Percentiles rank a stretch among this genome's conserved stretches.
Conservation (phyloP, 2,329 filamentous ascomycete genomes). For the Scytalidium lignicola region DNA sequence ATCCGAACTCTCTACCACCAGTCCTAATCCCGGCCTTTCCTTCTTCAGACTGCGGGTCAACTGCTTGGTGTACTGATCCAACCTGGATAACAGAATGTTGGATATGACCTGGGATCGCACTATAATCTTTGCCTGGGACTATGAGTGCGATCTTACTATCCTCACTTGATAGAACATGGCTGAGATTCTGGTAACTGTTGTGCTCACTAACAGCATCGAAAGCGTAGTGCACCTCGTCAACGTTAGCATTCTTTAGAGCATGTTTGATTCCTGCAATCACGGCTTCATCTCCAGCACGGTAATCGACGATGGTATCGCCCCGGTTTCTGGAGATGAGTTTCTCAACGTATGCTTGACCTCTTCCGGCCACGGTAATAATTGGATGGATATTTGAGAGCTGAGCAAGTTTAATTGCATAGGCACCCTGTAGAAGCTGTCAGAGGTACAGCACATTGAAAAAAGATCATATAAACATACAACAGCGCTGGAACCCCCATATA, state of each 20-base stretch:
- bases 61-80: conserved; percentile 14
- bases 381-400: conserved; percentile 47
- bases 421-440: conserved; percentile 29
- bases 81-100: conserved; percentile 15
- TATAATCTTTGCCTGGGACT: conserved; percentile 36
- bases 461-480: conserved; percentile 15
- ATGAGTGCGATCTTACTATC: conserved; percentile 34
- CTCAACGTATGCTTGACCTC: conserved; percentile 41
- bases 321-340: conserved; percentile 41
- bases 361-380: conserved; percentile 52
- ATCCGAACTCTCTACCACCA: conserved; percentile 20
- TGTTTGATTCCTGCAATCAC: conserved; percentile 30
- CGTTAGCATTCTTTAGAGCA: conserved; percentile 18
- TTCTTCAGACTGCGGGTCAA: conserved; percentile 7
- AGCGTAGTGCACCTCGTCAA: conserved; percentile 19
- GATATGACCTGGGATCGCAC: conserved; percentile 25
- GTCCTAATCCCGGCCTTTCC: conserved; percentile 15
- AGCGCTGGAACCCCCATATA: conserved; percentile 23
- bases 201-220: conserved; percentile 24
- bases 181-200: conserved; percentile 21
- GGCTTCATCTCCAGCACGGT: conserved; percentile 43
- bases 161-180: conserved; percentile 17
- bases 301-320: conserved; percentile 52
- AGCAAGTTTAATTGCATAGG: conserved; percentile 51
- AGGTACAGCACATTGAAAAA: not conserved